Evolutionary conservation across 306 rosid species (phyloP), one percentile per base, ranked within the genome.

Genomic region (Glycine soja): DNA sequence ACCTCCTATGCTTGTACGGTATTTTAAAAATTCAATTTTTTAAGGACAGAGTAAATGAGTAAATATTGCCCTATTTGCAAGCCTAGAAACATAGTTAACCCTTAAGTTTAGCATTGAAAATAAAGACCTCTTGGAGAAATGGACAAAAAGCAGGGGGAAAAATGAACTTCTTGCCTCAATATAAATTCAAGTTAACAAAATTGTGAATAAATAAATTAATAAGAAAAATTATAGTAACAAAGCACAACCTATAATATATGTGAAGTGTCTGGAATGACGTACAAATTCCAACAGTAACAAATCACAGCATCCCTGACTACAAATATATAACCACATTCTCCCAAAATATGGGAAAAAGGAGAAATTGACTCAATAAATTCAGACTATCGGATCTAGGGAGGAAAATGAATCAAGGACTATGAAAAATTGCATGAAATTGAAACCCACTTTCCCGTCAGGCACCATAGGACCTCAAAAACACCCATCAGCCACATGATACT

Each of bases 251-350:
- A 54, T 54, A 54, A 54, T 2, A 76, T 45, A 76, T 59, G 45
- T 77, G 3, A 40, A 79, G 82, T 13, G 64, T 83, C 57, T 7
- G 10, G 8, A 54, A 53, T 76, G 59, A 63, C 30, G 30, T 24
- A 24, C 30, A 24, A 73, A 81, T 78, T 75, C 78, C 81, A 79
- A 48, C 48, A 80, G 50, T 36, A 72, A 70, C 59, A 87, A 81
- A 83, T 72, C 85, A 83, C 74, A 81, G 64, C 86, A 84, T 70
- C 70, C 14, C 92, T 83, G 77, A 87, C 76, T 54, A 54, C 15
- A 42, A 24, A 24, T 24, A 54, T 77, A 80, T 57, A 79, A 73
- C 80, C 81, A 86, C 84, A 77, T 83, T 84, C 81, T 82, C 78
- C 75, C 7, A 65, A 72, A 70, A 58, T 76, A 54, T 54, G 61